A percentile compares a stretch with the other conserved stretches of the same genome.
Evolutionary conservation across 129 eudicot genomes (phyloP).

Genomic region (Solidago caesia): DNA sequence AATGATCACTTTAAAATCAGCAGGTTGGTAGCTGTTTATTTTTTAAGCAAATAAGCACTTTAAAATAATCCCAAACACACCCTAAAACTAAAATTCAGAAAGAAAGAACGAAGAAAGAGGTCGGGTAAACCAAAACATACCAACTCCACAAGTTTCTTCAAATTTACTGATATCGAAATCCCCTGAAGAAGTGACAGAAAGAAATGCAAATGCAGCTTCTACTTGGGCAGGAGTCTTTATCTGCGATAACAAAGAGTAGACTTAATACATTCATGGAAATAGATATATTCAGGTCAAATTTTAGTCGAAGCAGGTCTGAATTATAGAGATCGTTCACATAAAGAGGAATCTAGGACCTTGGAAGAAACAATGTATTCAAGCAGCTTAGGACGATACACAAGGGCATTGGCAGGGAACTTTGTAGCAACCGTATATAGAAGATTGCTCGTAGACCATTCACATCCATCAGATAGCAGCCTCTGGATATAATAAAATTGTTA

Average conservation of each 20-base stretch:
- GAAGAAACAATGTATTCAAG: constrained; percentile 62
- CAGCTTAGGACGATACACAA: constrained; percentile 67
- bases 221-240: constrained; percentile 86
- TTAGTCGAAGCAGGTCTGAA: neutral
- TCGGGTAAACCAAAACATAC: constrained; percentile 31
- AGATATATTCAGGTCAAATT: neutral
- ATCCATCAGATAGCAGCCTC: constrained; percentile 84
- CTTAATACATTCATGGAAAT: neutral
- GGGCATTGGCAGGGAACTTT: constrained; percentile 82
- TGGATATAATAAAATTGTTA: no score
- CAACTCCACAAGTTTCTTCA: constrained; percentile 95
- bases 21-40: neutral
- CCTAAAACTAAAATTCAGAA: no score
- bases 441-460: constrained; percentile 74
- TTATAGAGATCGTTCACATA: neutral
- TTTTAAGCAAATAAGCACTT: neutral
- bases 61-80: neutral
- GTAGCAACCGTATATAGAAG: constrained; percentile 84
- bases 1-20: neutral
- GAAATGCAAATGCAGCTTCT: constrained; percentile 84
- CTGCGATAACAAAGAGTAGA: constrained; percentile 32
- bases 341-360: constrained; percentile 43
- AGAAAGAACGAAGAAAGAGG: no score
- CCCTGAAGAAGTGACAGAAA: constrained; percentile 55
- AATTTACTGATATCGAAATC: constrained; percentile 54